Evolutionary conservation across 345 rosid genomes (phyloP), one percentile per base, ranked within the genome.

Genomic region (Punica granatum): DNA sequence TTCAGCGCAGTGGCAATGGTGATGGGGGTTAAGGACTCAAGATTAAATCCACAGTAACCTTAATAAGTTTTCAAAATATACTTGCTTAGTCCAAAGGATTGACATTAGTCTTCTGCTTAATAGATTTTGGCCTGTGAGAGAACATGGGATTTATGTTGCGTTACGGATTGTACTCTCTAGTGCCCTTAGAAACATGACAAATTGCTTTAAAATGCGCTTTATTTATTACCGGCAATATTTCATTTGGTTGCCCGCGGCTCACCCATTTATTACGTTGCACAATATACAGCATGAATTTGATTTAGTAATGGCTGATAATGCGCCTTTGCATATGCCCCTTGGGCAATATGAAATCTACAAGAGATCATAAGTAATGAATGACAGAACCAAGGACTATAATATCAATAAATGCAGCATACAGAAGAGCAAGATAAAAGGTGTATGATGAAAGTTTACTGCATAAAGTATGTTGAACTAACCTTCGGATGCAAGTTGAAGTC

Each of bases 401-500:
- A 51, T 8, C 14, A n/a, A 51, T 23, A 6, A 51, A n/a, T 7
- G 13, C 30, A 8, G 21, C 58, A 56, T 26, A 56, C 19, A 10
- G 34, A 9, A 54, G 15, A 56, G 4, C 8, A 54, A 1, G 18
- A 28, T 26, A 28, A 54, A 53, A 54, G 33, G 33, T 28, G 1
- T 28, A 26, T n/a, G 13, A 56, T 56, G 34, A 13, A 26, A 56
- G 16, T 56, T 28, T 15, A 28, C 61, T 30, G 10, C 6, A 13
- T n/a, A 51, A 56, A 26, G 61, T 8, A 34, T 25, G 14, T 23
- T 42, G 75, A 80, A 81, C 83, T 81, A 73, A 95, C 99, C 99
- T 92, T 90, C 35, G 99, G 98, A 73, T 84, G 84, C 83, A 92
- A 75, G 62, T 76, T 49, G 68, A 90, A 95, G 33, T 85, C 98